Evolutionary conservation across 2,329 filamentous ascomycete species (phyloP).

Genomic region (Ophiostoma ulmi): DNA sequence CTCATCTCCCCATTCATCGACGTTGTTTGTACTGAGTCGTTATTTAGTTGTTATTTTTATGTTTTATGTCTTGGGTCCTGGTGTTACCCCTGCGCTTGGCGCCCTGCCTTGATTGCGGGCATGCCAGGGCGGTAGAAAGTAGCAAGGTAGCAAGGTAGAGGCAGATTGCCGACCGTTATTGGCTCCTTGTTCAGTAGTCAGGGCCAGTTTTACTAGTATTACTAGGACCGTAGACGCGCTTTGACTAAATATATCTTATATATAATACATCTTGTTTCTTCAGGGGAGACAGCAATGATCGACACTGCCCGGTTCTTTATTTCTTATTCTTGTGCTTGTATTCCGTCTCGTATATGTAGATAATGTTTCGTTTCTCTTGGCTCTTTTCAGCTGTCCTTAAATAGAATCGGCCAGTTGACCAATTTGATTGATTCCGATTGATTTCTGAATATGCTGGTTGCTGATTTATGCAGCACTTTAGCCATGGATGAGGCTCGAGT

Average conservation of each 20-base stretch:
- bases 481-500: background rate
- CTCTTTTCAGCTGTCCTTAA: background rate
- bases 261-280: background rate
- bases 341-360: conserved; percentile 7
- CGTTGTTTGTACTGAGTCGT: background rate
- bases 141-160: background rate
- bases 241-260: background rate
- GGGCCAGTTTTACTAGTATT: no score
- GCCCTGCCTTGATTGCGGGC: conserved; percentile 8
- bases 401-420: background rate
- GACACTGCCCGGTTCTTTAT: background rate
- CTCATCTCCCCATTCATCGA: background rate
- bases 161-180: background rate
- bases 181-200: background rate
- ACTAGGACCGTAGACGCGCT: background rate
- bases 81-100: conserved; percentile 1
- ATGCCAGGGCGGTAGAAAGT: conserved; percentile 2
- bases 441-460: background rate
- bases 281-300: background rate
- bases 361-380: conserved; percentile 1
- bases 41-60: conserved; percentile 1
- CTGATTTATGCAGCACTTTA: background rate
- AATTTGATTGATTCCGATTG: background rate
- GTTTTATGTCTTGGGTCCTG: conserved; percentile 8
- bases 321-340: background rate